Base-by-base conservation (phyloP, 345 rosid genomes). In the Populus pruinosa region DNA sequence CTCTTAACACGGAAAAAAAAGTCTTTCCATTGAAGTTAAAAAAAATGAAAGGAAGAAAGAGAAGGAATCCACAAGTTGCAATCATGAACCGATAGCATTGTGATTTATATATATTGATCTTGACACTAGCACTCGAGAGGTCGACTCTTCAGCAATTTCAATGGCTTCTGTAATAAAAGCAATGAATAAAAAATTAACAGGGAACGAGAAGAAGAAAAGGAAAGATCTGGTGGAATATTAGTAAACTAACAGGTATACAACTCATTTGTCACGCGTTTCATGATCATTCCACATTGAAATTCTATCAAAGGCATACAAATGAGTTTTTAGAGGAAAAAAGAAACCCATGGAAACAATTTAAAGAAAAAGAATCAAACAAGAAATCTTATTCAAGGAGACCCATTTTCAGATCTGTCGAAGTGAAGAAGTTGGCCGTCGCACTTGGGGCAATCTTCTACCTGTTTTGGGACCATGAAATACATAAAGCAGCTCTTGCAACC, bases 401-500 rank as follows among this genome's bases (percentile, higher is more conserved):
- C 79, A 77, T 78, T 83, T 66, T 85, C 86, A 64, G 89, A 85
- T 78, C 87, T 89, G 82, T 89, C 91, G 71, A 95, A 93, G 81
- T 92, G 98, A 67, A 95, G 90, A 74, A 95, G 92, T 70, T 89
- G 98, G 73, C 91, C 87, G 71, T 79, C 79, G 59, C 99, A 95
- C 84, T 87, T 91, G 75, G 98, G 98, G 86, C 99, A 95, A 75
- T 85, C 92, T 79, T 86, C 87, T 27, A 88, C 90, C 67, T 85
- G 87, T 82, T 91, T 93, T 7, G 99, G 96, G 14, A 94, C 91
- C 99, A 94, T 93, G 88, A 85, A 88, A 74, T 94, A 94, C 94
- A 95, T 95, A 20, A 90, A 85, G 82, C 99, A 95, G 84, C 89
- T 88, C 83, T 93, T 93, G 92, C 99, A 94, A 75, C 99, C 99